Evolutionary conservation across 1,139 yeast genomes (phyloP).

Genomic region (Yarrowia galli): DNA sequence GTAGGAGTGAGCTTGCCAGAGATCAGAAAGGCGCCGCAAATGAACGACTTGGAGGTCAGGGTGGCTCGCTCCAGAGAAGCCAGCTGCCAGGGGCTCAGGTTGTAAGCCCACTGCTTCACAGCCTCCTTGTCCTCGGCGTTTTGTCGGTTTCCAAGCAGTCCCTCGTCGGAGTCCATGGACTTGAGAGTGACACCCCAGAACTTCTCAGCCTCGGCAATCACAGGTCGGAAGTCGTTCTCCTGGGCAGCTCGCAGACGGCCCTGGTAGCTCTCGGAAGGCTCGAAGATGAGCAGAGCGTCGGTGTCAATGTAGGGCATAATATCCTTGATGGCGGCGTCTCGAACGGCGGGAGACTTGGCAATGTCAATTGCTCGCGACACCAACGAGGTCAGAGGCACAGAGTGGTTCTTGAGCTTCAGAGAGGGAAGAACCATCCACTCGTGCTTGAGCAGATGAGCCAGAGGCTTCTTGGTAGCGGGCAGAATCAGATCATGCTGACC

Average conservation of each 20-base stretch:
- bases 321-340: conserved; percentile 46
- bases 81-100: conserved; percentile 73
- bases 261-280: conserved; percentile 83
- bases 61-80: conserved; percentile 91
- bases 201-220: conserved; percentile 70
- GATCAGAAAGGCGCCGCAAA: conserved; percentile 53
- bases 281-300: conserved; percentile 85
- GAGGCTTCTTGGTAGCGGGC: conserved; percentile 62
- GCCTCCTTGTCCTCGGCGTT: conserved; percentile 63
- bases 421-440: conserved; percentile 87
- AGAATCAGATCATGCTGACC: conserved; percentile 73
- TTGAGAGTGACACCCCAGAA: conserved; percentile 63
- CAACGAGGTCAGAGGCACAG: conserved; percentile 85
- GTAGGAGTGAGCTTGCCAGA: conserved; percentile 67
- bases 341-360: conserved; percentile 44
- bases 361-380: conserved; percentile 84
- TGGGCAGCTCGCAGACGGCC: conserved; percentile 81
- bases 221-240: conserved; percentile 75
- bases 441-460: conserved; percentile 79
- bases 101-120: conserved; percentile 69
- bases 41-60: conserved; percentile 81
- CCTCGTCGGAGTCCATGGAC: conserved; percentile 82
- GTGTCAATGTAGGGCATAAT: conserved; percentile 87
- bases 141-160: conserved; percentile 82
- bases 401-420: conserved; percentile 75